Evolutionary conservation across 768 basidiomycete species (phyloP), one percentile per base, ranked within the genome.

Genomic region (Kwoniella dendrophila): DNA sequence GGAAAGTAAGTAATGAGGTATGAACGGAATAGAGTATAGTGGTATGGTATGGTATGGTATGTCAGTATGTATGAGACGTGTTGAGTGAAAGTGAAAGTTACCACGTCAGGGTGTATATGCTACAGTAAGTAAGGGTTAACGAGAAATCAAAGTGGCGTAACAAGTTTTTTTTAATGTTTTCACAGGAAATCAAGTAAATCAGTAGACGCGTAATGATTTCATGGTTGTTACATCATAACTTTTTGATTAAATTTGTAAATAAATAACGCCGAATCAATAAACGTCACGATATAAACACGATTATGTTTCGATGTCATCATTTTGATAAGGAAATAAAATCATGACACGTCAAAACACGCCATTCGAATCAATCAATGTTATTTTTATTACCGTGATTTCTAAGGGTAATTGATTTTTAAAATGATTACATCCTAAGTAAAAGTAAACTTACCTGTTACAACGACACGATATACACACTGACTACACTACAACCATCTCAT

Each of bases 181-280:
- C n/a, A n/a, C n/a, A n/a, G n/a, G n/a, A n/a, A n/a, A n/a, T n/a
- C n/a, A n/a, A n/a, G n/a, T n/a, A 8, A 59, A 51, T 43, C 18
- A 36, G 33, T 24, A 22, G 59, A 60, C 59, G 59, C 59, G 51
- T 49, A 60, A 60, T 44, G 41, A 60, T 52, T 53, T 40, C 14
- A 18, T n/a, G 43, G 1, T 60, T 11, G 59, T 60, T 20, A 60
- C 59, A 60, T 60, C 59, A 60, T 24, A 10, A 60, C 27, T 60
- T 60, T 16, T 8, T 0, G 7, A n/a, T 2, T 16, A 27, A n/a
- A 44, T 53, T 60, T 38, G 40, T 41, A 52, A 60, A 34, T 22
- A 44, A 44, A 40, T 49, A 53, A 44, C 59, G 50, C 59, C 51
- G 59, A 60, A 60, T 60, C 59, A 60, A n/a, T 18, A 14, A 20